Evolutionary conservation across 176 grass and related monocot genomes (phyloP), one percentile per base, ranked within the genome.

Genomic region (Aegilops umbellulata): DNA sequence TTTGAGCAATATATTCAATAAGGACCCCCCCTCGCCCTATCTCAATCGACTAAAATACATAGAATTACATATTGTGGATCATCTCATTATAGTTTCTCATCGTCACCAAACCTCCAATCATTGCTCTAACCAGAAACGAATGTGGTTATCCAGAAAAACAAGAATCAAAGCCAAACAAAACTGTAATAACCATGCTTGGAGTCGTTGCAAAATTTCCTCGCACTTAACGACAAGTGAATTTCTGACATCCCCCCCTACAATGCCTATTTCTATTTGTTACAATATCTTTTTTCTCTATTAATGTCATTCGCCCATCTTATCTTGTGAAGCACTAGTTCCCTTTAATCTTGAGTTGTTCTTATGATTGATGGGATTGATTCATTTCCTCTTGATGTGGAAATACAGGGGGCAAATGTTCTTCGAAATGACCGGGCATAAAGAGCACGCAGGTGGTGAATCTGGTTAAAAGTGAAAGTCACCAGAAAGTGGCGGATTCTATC

Each of bases 401-500:
- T 42, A 42, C 3, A 47, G n/a, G n/a, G 22, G 61, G 61, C 9
- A 64, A 64, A 23, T 64, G 61, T 64, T n/a, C 17, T 60, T 60
- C 0, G 57, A 20, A n/a, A n/a, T 60, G 8, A 60, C 20, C 8
- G 17, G 36, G 22, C 20, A n/a, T 46, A 73, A 73, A 44, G 38
- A 4, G 22, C 20, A 73, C n/a, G 10, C 25, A 73, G 69, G 4
- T 8, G 38, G 19, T 73, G 8, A 75, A 75, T 51, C 3, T 23
- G 12, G 12, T 51, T 29, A 23, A 71, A 82, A 51, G 65, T 72
- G 46, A 58, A 72, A 58, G 80, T 58, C 15, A 17, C 46, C 65
- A 72, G 75, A 84, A 84, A 84, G 46, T 74, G 68, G 15, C 12
- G 31, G 69, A 64, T 74, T 84, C 22, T 84, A 32, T 84, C 10